phyloP scores from a whole-genome alignment of 2,329 filamentous ascomycete genomes.

The Xylaria sp. region DNA sequence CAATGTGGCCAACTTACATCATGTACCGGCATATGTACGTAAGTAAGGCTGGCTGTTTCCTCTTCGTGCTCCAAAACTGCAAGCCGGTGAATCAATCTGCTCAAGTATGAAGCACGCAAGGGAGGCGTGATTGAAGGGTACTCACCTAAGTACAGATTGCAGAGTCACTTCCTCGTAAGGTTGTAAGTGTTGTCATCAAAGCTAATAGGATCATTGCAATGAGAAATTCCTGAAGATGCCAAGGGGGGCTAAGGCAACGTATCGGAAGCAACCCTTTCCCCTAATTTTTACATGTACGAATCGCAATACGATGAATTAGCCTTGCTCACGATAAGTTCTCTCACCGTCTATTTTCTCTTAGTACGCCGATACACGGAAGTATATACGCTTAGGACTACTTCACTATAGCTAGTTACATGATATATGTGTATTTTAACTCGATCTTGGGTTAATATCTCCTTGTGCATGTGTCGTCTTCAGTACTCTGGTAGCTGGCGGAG shows the following conservation, averaged over 20 bases:
- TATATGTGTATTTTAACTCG: not conserved
- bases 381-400: not conserved
- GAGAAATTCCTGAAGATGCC: slow-evolving; percentile 8
- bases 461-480: slow-evolving; percentile 4
- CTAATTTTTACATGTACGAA: slow-evolving; percentile 23
- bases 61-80: not conserved
- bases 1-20: slow-evolving; percentile 10
- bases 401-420: slow-evolving; percentile 8
- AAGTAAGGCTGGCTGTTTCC: slow-evolving; percentile 2
- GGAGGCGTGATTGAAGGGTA: slow-evolving; percentile 6
- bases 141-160: slow-evolving; percentile 4
- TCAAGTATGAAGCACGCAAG: slow-evolving; percentile 18
- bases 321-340: slow-evolving; percentile 6
- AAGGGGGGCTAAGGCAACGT: slow-evolving; percentile 17
- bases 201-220: not conserved
- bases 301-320: slow-evolving; percentile 5
- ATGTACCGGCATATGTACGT: slow-evolving; percentile 10
- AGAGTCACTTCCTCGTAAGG: slow-evolving; percentile 5
- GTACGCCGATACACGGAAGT: not conserved
- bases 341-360: slow-evolving; percentile 5
- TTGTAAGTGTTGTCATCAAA: not conserved
- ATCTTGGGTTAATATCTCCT: slow-evolving; percentile 4
- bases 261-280: slow-evolving; percentile 32
- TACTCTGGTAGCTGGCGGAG: not conserved
- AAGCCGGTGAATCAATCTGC: not conserved